Evolutionary conservation across 139 green algal genomes (phyloP).

Genomic region (Chlamydomonas schloesseri): DNA sequence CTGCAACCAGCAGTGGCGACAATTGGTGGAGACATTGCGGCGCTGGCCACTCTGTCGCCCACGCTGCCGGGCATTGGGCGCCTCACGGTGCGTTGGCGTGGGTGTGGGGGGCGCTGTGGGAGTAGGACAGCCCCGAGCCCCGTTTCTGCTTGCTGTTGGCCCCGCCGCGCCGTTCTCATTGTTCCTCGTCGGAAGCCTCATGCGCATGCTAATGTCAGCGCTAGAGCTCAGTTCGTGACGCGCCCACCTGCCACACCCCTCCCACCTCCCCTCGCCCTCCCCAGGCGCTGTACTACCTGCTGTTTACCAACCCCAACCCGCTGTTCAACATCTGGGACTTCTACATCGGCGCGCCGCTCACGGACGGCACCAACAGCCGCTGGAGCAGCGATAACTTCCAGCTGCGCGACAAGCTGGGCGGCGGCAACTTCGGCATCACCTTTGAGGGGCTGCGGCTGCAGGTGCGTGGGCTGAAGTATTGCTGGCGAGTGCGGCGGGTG

Average conservation of each 20-base stretch:
- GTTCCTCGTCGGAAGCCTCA: too few species aligned
- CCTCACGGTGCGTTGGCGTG: slow-evolving; percentile 44
- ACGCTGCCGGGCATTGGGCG: slow-evolving; percentile 50
- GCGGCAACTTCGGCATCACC: slow-evolving; percentile 89
- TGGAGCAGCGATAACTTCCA: slow-evolving; percentile 62
- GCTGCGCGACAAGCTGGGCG: slow-evolving; percentile 79
- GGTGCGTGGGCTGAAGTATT: slow-evolving; percentile 11
- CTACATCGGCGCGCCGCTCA: slow-evolving; percentile 76
- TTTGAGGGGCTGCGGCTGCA: slow-evolving; percentile 70
- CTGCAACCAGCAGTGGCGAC: slow-evolving; percentile 50
- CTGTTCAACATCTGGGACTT: slow-evolving; percentile 83
- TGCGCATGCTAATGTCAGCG: too few species aligned
- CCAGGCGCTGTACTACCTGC: slow-evolving; percentile 70
- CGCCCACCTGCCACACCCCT: not conserved
- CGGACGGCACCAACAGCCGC: slow-evolving; percentile 51
- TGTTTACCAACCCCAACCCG: slow-evolving; percentile 69
- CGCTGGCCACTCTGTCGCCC: slow-evolving; percentile 44
- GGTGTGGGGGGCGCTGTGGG: too few species aligned
- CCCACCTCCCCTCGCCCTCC: not conserved
- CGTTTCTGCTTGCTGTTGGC: too few species aligned
- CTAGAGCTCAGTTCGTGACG: too few species aligned
- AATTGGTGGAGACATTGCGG: slow-evolving; percentile 54
- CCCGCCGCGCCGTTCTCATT: too few species aligned
- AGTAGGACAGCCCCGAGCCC: too few species aligned
- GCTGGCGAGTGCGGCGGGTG: too few species aligned